These are phyloP conservation scores for Populus hybrid DNA, from an alignment of 441 rosid genomes.

Conservation along the genomic window DNA sequence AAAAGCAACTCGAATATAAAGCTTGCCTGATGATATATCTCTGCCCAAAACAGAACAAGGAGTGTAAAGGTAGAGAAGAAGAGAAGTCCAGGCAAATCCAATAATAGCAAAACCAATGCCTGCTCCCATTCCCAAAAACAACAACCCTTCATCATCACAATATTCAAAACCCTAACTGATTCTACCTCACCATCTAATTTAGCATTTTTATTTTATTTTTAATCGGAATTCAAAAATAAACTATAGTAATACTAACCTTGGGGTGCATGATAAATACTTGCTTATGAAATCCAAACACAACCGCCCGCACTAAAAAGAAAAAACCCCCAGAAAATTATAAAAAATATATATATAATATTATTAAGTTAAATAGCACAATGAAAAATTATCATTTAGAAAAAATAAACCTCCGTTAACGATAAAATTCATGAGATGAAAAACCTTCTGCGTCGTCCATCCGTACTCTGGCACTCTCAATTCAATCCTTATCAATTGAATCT, in stretches of 20 bases:
- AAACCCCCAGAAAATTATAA: no score
- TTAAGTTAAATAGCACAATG: not conserved
- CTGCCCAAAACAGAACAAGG: conserved; percentile 63
- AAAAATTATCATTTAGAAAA: not conserved
- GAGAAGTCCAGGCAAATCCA: conserved; percentile 53
- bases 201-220: not conserved
- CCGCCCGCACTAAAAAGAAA: conserved; percentile 46
- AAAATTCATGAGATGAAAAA: conserved; percentile 66
- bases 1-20: not conserved
- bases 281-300: conserved; percentile 52
- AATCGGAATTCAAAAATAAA: no score
- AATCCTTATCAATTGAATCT: conserved; percentile 71
- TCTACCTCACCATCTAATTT: not conserved
- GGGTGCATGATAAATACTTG: conserved; percentile 33
- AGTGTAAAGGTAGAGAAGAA: conserved; percentile 58
- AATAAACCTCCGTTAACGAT: conserved; percentile 29
- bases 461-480: conserved; percentile 74
- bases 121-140: conserved; percentile 14
- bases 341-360: not conserved
- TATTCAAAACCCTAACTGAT: not conserved
- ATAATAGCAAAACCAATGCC: conserved; percentile 45
- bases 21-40: conserved; percentile 58
- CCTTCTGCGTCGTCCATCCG: conserved; percentile 87
- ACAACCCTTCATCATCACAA: not conserved
- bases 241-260: not conserved